A percentile compares a stretch with the other conserved stretches of the same genome.
phyloP scores from a whole-genome alignment of 2,329 filamentous ascomycete species.

The Alternaria gansuensis region DNA sequence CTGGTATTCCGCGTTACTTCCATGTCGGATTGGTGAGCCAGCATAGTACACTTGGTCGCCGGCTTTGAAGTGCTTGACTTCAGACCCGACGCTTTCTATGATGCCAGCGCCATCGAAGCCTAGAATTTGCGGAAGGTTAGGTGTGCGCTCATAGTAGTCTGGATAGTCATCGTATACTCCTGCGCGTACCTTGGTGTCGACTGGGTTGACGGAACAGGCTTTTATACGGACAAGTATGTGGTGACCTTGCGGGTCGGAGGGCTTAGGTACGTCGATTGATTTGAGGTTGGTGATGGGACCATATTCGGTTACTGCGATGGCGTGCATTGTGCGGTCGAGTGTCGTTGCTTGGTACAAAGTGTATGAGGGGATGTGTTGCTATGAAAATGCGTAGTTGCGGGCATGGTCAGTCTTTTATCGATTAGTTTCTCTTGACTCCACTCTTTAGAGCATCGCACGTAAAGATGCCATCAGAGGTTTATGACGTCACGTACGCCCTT shows the following conservation, averaged over 20 bases:
- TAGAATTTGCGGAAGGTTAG: slow-evolving; percentile 15
- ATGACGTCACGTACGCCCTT: slow-evolving; percentile 14
- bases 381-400: neutral
- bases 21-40: slow-evolving; percentile 16
- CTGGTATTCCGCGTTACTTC: slow-evolving; percentile 18
- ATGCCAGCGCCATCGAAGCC: slow-evolving; percentile 16
- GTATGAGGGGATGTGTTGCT: neutral
- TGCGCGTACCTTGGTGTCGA: slow-evolving; percentile 18
- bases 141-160: slow-evolving; percentile 15
- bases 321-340: slow-evolving; percentile 9
- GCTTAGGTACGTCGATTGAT: slow-evolving; percentile 4
- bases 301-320: slow-evolving; percentile 17
- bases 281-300: slow-evolving; percentile 15
- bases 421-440: neutral
- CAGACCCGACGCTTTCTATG: slow-evolving; percentile 10
- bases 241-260: slow-evolving; percentile 6
- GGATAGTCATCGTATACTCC: slow-evolving; percentile 19
- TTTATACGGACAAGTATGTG: slow-evolving; percentile 13
- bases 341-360: neutral
- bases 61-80: slow-evolving; percentile 3
- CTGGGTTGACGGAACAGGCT: slow-evolving; percentile 16
- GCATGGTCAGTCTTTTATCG: neutral
- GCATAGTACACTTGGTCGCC: slow-evolving; percentile 16
- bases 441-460: slow-evolving; percentile 8
- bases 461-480: slow-evolving; percentile 4